Conservation (phyloP, 371 early-diverging fungal species). For the Mucor lusitanicus region DNA sequence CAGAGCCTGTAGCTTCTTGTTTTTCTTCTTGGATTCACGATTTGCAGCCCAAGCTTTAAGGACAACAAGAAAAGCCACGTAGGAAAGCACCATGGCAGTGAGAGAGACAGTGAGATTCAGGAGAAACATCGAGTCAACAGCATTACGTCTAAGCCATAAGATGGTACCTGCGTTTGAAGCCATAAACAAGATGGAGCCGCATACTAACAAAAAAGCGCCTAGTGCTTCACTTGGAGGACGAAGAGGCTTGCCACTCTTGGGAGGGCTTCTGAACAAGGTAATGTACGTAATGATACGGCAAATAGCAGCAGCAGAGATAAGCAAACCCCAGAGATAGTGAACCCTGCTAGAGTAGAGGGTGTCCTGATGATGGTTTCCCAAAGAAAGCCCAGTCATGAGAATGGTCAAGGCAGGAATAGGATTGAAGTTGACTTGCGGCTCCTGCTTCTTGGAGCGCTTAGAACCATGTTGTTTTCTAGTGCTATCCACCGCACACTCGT, state of each 20-base stretch:
- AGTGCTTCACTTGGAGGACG: conserved; percentile 47
- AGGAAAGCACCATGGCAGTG: conserved; percentile 39
- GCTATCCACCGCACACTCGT: neutral
- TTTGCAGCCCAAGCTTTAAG: conserved; percentile 48
- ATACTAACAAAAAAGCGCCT: conserved; percentile 44
- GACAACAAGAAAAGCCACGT: conserved; percentile 35
- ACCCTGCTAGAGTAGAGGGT: conserved; percentile 54
- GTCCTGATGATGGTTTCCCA: conserved; percentile 67
- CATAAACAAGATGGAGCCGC: conserved; percentile 42
- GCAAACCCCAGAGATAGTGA: conserved; percentile 62
- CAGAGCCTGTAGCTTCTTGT: neutral
- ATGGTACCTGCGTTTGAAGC: conserved; percentile 46
- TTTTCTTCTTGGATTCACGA: conserved; percentile 36
- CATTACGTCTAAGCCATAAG: conserved; percentile 38
- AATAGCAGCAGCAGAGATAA: conserved; percentile 54
- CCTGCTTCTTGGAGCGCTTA: neutral
- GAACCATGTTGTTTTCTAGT: neutral
- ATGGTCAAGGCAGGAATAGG: conserved; percentile 63
- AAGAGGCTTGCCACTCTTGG: conserved; percentile 21
- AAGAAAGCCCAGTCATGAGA: conserved; percentile 61
- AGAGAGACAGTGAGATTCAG: conserved; percentile 49
- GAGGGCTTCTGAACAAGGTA: conserved; percentile 30
- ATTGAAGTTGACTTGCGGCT: conserved; percentile 28
- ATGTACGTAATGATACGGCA: conserved; percentile 56
- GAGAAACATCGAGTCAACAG: conserved; percentile 49